Evolutionary conservation across 2,329 filamentous ascomycete species (phyloP).

Genomic region (Talaromyces funiculosus): DNA sequence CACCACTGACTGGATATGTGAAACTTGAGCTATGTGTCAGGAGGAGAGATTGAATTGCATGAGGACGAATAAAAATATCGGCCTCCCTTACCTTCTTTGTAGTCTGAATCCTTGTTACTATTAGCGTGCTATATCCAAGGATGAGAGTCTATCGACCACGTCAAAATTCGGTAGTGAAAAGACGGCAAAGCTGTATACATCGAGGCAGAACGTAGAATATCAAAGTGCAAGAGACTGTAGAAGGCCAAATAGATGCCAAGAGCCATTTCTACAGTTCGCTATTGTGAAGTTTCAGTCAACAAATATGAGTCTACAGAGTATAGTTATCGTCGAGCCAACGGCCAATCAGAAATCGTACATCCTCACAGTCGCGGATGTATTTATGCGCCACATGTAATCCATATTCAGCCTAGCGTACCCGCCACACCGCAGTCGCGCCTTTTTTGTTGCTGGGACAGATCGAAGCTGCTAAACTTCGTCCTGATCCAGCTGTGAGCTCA

Average conservation of each 20-base stretch:
- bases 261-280: neutral
- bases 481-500: neutral
- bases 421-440: constrained; percentile 11
- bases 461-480: neutral
- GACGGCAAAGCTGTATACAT: neutral
- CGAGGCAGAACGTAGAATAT: neutral
- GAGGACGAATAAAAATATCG: neutral
- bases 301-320: neutral
- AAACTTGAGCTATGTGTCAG: neutral
- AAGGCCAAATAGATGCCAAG: too few species aligned
- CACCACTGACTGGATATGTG: neutral
- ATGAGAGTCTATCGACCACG: neutral
- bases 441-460: neutral
- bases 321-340: neutral
- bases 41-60: neutral
- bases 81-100: neutral
- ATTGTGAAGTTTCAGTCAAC: too few species aligned
- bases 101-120: neutral
- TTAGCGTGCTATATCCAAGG: neutral
- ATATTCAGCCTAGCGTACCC: neutral
- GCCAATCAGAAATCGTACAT: neutral
- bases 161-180: neutral
- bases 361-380: neutral
- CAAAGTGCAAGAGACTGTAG: neutral
- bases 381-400: constrained; percentile 3